Conservation (phyloP, 805 yeast species). For the Wickerhamiella australiensis region DNA sequence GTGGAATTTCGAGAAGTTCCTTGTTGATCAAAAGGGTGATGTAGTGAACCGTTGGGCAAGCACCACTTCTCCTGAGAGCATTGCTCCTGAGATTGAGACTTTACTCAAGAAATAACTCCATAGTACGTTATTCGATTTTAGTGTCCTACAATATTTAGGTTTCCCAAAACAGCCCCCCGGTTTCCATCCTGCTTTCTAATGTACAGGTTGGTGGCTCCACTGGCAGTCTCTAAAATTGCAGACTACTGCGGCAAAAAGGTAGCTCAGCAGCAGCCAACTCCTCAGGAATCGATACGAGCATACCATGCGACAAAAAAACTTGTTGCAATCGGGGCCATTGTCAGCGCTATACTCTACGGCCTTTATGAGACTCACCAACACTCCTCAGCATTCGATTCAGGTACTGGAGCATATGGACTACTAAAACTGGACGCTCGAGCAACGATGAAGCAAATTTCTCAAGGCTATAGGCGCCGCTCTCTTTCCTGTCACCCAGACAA, state of each 20-base stretch:
- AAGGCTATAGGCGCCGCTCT: slow-evolving; percentile 20
- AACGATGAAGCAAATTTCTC: slow-evolving; percentile 16
- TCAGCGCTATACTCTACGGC: not conserved
- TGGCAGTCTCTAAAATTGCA: not conserved
- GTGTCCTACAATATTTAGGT: too few species aligned
- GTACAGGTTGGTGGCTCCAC: not conserved
- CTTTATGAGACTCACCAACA: not conserved
- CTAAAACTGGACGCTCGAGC: slow-evolving; percentile 20
- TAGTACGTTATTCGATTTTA: not conserved
- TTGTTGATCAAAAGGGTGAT: slow-evolving; percentile 44
- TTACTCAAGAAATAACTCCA: slow-evolving; percentile 30
- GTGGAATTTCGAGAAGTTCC: slow-evolving; percentile 74
- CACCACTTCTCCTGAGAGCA: slow-evolving; percentile 49
- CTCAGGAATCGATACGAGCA: not conserved
- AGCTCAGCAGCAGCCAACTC: not conserved
- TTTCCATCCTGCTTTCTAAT: slow-evolving; percentile 1
- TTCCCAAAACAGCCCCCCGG: too few species aligned
- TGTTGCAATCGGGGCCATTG: not conserved
- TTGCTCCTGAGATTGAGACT: slow-evolving; percentile 48
- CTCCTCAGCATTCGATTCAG: not conserved
- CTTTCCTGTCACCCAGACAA: slow-evolving; percentile 30
- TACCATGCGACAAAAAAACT: not conserved
- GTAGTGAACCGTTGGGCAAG: slow-evolving; percentile 55
- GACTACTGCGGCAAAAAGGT: not conserved
- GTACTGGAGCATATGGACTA: slow-evolving; percentile 13